Base-by-base conservation (phyloP, 1,139 yeast genomes). In the Pichia sp. region DNA sequence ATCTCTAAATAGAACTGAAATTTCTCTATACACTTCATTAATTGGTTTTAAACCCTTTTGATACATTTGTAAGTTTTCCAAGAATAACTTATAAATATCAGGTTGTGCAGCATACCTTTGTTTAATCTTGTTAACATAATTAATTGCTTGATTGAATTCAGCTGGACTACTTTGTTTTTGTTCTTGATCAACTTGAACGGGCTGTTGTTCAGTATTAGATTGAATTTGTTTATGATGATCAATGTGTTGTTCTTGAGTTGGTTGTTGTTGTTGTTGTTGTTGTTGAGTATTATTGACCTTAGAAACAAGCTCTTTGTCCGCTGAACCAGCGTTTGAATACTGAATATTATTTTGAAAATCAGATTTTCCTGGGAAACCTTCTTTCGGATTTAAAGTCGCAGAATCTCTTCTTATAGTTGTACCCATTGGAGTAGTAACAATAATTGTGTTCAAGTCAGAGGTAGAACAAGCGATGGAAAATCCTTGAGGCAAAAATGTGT, bases 401-500 rank as follows among this genome's bases (percentile, higher is more conserved):
- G 76, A 69, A 50, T 75, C 80, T 8, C 84, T 82, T 54, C 85
- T 69, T 7, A 82, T 77, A 6, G 94, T 82, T 10, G 95, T 82
- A 3, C 97, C 97, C 64, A 87, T 78, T 1, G 99, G 98, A 0
- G 98, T 92, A 1, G 97, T 89, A 11, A 92, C 98, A 50, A 90
- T 76, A 53, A 94, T 89, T 12, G 97, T 95, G 54, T 85, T 83
- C 10, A 95, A 95, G 63, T 90, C 97, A 33, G 85, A 73, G 4
- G 97, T 95, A 1, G 96, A 84, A 64, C 97, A 92, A 62, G 87
- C 96, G 55, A 92, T 90, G 53, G 95, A 75, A 65, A 89, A 92
- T 1, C 98, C 99, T 12, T 95, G 96, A 1, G 99, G 99, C 53
- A 92, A 73, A 61, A 92, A 92, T 1, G 99, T 92, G 67, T 92